Conservation (phyloP, 441 rosid genomes). For the Mallotus repandus region DNA sequence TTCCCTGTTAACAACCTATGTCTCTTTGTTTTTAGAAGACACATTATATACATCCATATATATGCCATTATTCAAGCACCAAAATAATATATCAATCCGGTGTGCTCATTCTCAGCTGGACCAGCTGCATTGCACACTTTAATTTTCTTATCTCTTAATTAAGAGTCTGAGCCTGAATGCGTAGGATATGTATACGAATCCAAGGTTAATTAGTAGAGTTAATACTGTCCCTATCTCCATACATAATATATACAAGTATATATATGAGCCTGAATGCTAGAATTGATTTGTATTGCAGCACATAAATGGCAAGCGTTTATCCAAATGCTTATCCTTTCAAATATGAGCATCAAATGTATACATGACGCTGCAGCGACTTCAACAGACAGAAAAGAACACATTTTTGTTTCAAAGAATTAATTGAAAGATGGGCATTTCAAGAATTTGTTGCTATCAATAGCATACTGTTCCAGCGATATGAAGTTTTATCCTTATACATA, state of each 20-base stretch:
- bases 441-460: no score
- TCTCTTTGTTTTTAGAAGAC: not conserved
- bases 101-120: not conserved
- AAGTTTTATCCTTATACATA: no score
- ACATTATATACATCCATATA: not conserved
- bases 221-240: conserved; percentile 6
- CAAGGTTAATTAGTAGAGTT: not conserved
- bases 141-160: not conserved
- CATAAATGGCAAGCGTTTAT: conserved; percentile 4
- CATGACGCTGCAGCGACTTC: no score
- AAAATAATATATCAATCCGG: not conserved
- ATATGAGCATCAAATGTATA: no score
- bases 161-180: not conserved
- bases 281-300: not conserved
- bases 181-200: not conserved
- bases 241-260: not conserved
- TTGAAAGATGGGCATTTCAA: no score
- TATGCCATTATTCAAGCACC: not conserved
- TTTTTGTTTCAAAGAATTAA: no score
- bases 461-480: no score
- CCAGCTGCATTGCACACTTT: not conserved
- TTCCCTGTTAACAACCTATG: not conserved
- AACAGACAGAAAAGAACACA: no score
- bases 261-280: no score
- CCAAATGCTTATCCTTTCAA: no score